phyloP scores from a whole-genome alignment of 2,329 filamentous ascomycete genomes.

The Xylariomycetidae sp. region DNA sequence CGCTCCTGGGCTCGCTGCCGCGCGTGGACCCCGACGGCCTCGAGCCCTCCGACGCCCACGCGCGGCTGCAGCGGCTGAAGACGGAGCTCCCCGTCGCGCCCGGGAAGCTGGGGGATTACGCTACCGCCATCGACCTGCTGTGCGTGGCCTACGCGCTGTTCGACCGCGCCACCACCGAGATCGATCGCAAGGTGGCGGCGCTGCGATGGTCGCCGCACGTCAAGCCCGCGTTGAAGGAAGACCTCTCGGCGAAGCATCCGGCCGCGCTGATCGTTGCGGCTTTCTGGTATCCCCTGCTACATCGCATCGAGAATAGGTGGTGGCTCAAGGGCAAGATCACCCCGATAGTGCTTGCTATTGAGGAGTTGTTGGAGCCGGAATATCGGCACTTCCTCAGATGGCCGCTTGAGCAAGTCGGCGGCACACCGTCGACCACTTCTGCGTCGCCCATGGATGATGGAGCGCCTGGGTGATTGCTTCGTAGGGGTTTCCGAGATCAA shows the following conservation, averaged over 20 bases:
- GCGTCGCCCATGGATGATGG: too few species aligned
- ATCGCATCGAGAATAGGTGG: conserved; percentile 17
- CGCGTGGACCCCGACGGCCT: conserved; percentile 7
- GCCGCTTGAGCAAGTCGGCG: conserved; percentile 8
- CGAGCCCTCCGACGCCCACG: conserved; percentile 7
- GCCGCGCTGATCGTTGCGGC: conserved; percentile 19
- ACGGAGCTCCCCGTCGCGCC: conserved; percentile 4
- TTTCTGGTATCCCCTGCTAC: conserved; percentile 20
- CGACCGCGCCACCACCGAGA: conserved; percentile 9
- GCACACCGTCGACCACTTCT: too few species aligned
- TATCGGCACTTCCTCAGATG: conserved; percentile 8
- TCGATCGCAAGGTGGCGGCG: conserved; percentile 17
- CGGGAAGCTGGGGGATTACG: conserved; percentile 7
- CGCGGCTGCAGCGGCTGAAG: conserved; percentile 4
- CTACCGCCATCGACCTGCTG: conserved; percentile 9
- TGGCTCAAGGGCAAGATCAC: conserved; percentile 12
- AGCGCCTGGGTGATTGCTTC: too few species aligned
- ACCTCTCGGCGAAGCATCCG: conserved; percentile 10
- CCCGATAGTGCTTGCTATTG: conserved; percentile 12
- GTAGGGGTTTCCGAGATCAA: too few species aligned
- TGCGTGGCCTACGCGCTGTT: conserved; percentile 17
- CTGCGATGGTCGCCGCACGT: conserved; percentile 13
- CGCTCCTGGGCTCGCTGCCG: conserved; percentile 13
- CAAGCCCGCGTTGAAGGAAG: conserved; percentile 8
- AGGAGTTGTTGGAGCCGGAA: conserved; percentile 9